Evolutionary conservation across 176 grass and related monocot genomes (phyloP), one percentile per base, ranked within the genome.

Genomic region (Oryza australiensis): DNA sequence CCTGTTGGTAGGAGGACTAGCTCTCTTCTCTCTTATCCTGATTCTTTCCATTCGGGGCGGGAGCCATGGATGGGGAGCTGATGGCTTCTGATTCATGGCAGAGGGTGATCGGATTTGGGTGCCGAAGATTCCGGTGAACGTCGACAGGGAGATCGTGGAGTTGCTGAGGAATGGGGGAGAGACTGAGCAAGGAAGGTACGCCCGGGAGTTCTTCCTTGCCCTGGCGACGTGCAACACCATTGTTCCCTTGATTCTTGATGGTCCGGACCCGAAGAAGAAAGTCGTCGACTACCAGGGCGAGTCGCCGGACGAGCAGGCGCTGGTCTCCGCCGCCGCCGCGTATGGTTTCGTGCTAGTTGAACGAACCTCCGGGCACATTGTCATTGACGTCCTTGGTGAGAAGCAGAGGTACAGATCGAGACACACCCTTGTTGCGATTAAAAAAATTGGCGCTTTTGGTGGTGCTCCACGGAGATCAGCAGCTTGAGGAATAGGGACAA

Each of bases 291-390:
- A 97, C 89, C 95, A 97, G 75, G 95, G 95, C 24, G 95, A 97
- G 73, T 97, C 95, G 6, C 95, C 95, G 11, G 95, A 97, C 70
- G 95, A 97, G 83, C 92, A 94, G 75, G 92, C 95, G n/a, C 72
- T 97, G 74, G 94, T 97, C 38, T 83, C 86, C 59, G 94, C 94
- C 13, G 89, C 94, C 0, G 94, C 94, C 0, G 92, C 94, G 2
- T 97, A 97, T 66, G 92, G 94, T 38, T 94, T 97, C 74, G 92
- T 92, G 70, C 92, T 97, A 9, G 72, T 97, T 3, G 92, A 97
- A 64, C 83, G 94, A 68, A 97, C 87, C 14, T 97, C 94, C 10
- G 94, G 94, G 20, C 73, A 90, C 86, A 87, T 97, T 76, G 77
- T 92, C 20, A 85, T 94, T 81, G 92, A 97, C 70, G 88, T 97